phyloP scores from a whole-genome alignment of 768 basidiomycete species.

The Boletus patriciae region DNA sequence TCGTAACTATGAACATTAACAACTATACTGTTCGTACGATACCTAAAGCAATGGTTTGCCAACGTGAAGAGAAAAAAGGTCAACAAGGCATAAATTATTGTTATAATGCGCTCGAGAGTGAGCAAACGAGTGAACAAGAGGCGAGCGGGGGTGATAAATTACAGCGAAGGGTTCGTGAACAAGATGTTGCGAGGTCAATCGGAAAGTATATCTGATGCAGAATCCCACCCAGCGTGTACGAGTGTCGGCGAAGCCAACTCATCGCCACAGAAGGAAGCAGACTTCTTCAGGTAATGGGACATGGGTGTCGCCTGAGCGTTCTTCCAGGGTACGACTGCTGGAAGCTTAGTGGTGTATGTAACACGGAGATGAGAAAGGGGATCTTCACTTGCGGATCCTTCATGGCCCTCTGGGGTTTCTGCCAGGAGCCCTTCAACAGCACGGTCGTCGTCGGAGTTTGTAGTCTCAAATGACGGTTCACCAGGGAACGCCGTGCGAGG shows the following conservation, averaged over 20 bases:
- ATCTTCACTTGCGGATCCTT: slow-evolving; percentile 33
- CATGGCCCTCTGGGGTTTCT: slow-evolving; percentile 33
- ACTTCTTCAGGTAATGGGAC: slow-evolving; percentile 40
- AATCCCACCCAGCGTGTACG: slow-evolving; percentile 59
- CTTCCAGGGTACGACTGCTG: slow-evolving; percentile 36
- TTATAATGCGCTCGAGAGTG: slow-evolving; percentile 18
- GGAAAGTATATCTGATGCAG: slow-evolving; percentile 43
- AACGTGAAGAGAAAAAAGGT: slow-evolving; percentile 8
- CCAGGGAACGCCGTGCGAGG: slow-evolving; percentile 28
- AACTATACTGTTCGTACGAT: slow-evolving; percentile 31
- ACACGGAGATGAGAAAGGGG: slow-evolving; percentile 38
- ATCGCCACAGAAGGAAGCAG: slow-evolving; percentile 40
- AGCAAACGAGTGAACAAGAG: slow-evolving; percentile 20
- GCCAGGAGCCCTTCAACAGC: slow-evolving; percentile 34
- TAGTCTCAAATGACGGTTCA: slow-evolving; percentile 34
- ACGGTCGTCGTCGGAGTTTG: slow-evolving; percentile 39
- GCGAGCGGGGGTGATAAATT: slow-evolving; percentile 26
- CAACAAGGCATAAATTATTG: slow-evolving; percentile 30
- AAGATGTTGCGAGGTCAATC: slow-evolving; percentile 27
- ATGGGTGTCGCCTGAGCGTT: slow-evolving; percentile 35
- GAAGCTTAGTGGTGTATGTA: slow-evolving; percentile 37
- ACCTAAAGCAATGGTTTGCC: slow-evolving; percentile 15
- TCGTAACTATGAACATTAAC: slow-evolving; percentile 33
- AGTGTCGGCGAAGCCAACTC: slow-evolving; percentile 47
- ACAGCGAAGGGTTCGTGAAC: slow-evolving; percentile 12